Conservation (phyloP, 2,329 filamentous ascomycete genomes). For the Cercospora sesami region DNA sequence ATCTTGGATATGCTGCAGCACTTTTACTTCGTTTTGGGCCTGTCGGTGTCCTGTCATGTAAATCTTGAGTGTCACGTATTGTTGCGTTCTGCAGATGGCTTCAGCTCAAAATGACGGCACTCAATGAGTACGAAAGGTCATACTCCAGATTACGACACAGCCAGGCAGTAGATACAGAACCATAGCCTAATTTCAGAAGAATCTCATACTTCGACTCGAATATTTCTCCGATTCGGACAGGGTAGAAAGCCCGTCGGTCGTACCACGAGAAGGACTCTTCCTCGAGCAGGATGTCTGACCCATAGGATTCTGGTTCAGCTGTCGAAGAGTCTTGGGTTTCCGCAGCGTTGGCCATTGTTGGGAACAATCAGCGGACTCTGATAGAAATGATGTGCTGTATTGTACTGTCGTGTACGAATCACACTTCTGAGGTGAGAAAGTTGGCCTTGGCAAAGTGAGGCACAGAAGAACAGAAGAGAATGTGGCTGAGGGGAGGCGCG, state of each 20-base stretch:
- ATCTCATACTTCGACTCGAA: slow-evolving; percentile 39
- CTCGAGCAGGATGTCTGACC: background rate
- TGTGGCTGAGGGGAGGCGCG: background rate
- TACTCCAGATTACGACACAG: slow-evolving; percentile 40
- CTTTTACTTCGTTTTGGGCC: background rate
- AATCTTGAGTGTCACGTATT: slow-evolving; percentile 1
- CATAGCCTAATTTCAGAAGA: slow-evolving; percentile 46
- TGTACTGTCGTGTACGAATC: background rate
- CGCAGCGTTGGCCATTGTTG: background rate
- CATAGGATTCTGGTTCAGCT: background rate
- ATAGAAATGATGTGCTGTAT: background rate
- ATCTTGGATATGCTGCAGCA: background rate
- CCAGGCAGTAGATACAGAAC: slow-evolving; percentile 45
- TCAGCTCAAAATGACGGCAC: background rate
- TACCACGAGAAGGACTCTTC: slow-evolving; percentile 6
- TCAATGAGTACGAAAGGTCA: background rate
- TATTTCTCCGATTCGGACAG: slow-evolving; percentile 39
- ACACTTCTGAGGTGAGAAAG: background rate
- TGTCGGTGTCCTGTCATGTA: background rate
- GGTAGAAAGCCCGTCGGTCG: slow-evolving; percentile 27
- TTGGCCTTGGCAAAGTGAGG: background rate
- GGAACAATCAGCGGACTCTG: background rate
- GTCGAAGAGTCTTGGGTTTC: background rate
- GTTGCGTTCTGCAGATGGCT: background rate
- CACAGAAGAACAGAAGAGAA: background rate